phyloP scores from a whole-genome alignment of 805 yeast species.

The Komagataella pastoris region DNA sequence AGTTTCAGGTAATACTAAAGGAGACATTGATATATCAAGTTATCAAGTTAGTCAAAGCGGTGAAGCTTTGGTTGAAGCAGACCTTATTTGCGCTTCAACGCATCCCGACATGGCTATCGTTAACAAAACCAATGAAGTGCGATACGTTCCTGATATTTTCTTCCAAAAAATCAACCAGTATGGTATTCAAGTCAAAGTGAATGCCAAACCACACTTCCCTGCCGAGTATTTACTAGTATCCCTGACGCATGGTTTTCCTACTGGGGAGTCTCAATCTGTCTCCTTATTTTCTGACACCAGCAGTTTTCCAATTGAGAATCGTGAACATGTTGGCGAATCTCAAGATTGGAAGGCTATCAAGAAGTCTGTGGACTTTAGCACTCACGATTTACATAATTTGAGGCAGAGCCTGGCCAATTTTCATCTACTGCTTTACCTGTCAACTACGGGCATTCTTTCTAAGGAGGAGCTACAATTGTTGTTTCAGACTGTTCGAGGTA shows the following conservation, averaged over 20 bases:
- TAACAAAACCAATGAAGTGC: constrained; percentile 51
- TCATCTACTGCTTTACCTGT: constrained; percentile 55
- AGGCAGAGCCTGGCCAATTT: constrained; percentile 43
- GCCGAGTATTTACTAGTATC: constrained; percentile 83
- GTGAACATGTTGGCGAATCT: constrained; percentile 61
- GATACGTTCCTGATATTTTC: constrained; percentile 92
- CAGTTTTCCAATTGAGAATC: constrained; percentile 65
- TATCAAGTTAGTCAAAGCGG: constrained; percentile 85
- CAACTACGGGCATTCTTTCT: constrained; percentile 41
- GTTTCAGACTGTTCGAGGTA: constrained; percentile 29
- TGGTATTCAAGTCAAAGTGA: constrained; percentile 71
- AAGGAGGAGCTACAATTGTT: constrained; percentile 38
- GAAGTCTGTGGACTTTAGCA: constrained; percentile 11
- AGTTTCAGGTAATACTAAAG: constrained; percentile 74
- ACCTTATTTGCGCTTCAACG: constrained; percentile 74
- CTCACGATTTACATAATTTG: constrained; percentile 24
- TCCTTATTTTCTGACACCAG: constrained; percentile 33
- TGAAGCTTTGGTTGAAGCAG: constrained; percentile 80
- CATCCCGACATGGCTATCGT: constrained; percentile 82
- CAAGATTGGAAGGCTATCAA: constrained; percentile 48
- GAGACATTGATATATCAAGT: constrained; percentile 82
- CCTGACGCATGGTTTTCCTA: constrained; percentile 87
- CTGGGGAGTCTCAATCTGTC: constrained; percentile 21
- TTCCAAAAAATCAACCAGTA: constrained; percentile 81
- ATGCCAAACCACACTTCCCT: constrained; percentile 87